Conservation (phyloP, 1,139 yeast genomes). For the Pichia sp. region DNA sequence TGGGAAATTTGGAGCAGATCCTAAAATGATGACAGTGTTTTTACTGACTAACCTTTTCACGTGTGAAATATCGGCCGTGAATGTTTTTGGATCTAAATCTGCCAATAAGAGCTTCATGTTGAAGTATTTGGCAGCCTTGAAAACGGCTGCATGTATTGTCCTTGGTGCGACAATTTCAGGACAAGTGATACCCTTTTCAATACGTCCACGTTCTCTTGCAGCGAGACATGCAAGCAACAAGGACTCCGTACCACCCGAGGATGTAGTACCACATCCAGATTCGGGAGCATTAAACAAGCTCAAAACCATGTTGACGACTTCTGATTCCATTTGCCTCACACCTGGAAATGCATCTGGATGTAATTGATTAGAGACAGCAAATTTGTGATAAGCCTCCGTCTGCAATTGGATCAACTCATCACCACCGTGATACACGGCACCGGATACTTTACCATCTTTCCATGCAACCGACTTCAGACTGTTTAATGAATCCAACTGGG, state of each 20-base stretch:
- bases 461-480: conserved; percentile 45
- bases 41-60: conserved; percentile 60
- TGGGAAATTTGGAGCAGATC: conserved; percentile 96
- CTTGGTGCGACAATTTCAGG: conserved; percentile 90
- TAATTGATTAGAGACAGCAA: conserved; percentile 84
- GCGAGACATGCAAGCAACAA: conserved; percentile 77
- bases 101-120: conserved; percentile 81
- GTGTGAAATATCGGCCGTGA: conserved; percentile 49
- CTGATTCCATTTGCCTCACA: conserved; percentile 93
- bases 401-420: conserved; percentile 64
- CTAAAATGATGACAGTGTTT: conserved; percentile 78
- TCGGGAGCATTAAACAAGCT: conserved; percentile 66
- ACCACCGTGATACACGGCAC: conserved; percentile 97
- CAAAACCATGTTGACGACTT: conserved; percentile 87
- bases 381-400: conserved; percentile 65
- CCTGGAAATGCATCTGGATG: conserved; percentile 99
- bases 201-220: conserved; percentile 63
- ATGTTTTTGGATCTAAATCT: conserved; percentile 54
- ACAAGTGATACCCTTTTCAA: conserved; percentile 49
- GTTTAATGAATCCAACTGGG: conserved; percentile 39
- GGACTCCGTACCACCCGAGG: conserved; percentile 98
- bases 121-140: conserved; percentile 88
- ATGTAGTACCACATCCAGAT: conserved; percentile 78
- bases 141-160: conserved; percentile 92
- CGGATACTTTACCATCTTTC: conserved; percentile 81